A percentile compares a stretch with the other conserved stretches of the same genome.
Conservation (phyloP, 2,329 filamentous ascomycete genomes). For the Graphilbum sp. region DNA sequence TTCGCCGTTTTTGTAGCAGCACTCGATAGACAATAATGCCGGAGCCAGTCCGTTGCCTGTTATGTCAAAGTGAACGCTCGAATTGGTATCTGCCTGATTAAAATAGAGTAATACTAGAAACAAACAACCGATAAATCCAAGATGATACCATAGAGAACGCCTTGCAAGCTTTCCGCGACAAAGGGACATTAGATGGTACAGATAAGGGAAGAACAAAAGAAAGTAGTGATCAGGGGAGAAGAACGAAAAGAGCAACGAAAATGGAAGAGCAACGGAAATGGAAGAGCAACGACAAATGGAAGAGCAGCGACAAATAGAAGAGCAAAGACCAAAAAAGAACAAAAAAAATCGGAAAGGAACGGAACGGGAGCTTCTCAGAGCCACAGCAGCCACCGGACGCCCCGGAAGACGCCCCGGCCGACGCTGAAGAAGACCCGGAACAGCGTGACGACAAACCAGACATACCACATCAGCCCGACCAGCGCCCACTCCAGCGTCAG, state of each 20-base stretch:
- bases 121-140: too few relatives aligned
- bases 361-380: conserved; percentile 33
- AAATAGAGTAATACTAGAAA: too few relatives aligned
- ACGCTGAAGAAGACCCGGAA: conserved; percentile 48
- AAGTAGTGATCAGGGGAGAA: background rate
- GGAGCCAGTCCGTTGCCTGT: too few relatives aligned
- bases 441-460: conserved; percentile 78
- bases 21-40: too few relatives aligned
- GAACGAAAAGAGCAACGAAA: background rate
- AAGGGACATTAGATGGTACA: too few relatives aligned
- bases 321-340: background rate
- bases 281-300: background rate
- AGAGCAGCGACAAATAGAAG: background rate
- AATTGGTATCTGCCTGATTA: too few relatives aligned
- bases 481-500: conserved; percentile 75
- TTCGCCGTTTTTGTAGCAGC: too few relatives aligned
- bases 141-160: too few relatives aligned
- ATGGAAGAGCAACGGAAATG: background rate
- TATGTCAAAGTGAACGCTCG: too few relatives aligned
- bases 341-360: background rate
- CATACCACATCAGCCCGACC: conserved; percentile 82
- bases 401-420: conserved; percentile 39
- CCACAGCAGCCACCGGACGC: conserved; percentile 74
- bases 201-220: background rate
- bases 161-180: too few relatives aligned